Evolutionary conservation across 2,329 filamentous ascomycete genomes (phyloP).

Genomic region (Hypocreales sp.): DNA sequence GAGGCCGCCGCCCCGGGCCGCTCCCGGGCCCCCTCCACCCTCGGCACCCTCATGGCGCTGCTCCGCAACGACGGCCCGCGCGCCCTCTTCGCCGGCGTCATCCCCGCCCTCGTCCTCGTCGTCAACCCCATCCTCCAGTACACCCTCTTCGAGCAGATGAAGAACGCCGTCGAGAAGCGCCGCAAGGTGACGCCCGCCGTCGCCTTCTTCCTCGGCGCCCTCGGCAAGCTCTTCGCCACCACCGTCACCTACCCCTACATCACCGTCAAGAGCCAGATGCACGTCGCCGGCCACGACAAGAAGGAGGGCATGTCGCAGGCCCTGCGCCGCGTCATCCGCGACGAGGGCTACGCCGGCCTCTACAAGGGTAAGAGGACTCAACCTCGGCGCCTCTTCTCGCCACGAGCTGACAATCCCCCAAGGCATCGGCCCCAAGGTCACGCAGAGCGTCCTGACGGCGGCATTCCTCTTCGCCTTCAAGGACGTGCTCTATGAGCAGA

Average conservation of each 20-base stretch:
- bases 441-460: slow-evolving; percentile 90
- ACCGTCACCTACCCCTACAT: slow-evolving; percentile 96
- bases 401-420: neutral
- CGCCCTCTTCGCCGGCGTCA: slow-evolving; percentile 80
- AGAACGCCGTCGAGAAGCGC: slow-evolving; percentile 69
- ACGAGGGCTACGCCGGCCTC: slow-evolving; percentile 83
- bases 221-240: slow-evolving; percentile 91
- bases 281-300: slow-evolving; percentile 67
- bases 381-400: slow-evolving; percentile 12
- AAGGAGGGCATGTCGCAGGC: slow-evolving; percentile 69
- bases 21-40: slow-evolving; percentile 49
- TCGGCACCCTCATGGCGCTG: slow-evolving; percentile 67
- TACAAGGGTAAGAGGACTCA: slow-evolving; percentile 93
- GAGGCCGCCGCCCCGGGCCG: slow-evolving; percentile 20
- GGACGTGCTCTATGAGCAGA: slow-evolving; percentile 83
- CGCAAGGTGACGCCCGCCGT: slow-evolving; percentile 65
- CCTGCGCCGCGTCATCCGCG: slow-evolving; percentile 62
- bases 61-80: slow-evolving; percentile 70
- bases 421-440: slow-evolving; percentile 94
- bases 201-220: slow-evolving; percentile 78
- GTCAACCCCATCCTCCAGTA: slow-evolving; percentile 98
- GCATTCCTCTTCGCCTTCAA: slow-evolving; percentile 97
- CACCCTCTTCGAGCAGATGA: slow-evolving; percentile 96
- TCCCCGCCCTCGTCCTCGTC: slow-evolving; percentile 84
- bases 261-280: slow-evolving; percentile 95